phyloP scores from a whole-genome alignment of 768 basidiomycete genomes.

The Kwoniella botswanensis region DNA sequence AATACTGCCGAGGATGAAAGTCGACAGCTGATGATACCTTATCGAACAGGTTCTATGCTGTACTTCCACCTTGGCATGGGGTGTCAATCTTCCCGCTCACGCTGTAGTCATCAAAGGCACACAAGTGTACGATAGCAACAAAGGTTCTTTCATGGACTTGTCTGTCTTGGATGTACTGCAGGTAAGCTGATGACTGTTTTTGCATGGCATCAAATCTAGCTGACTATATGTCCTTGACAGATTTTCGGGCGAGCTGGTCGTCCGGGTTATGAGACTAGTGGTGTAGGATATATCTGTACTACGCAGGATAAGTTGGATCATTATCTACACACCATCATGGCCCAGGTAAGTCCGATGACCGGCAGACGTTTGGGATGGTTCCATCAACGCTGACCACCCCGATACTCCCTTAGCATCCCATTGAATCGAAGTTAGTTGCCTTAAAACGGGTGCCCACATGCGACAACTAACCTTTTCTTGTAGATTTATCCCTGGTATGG shows the following conservation, averaged over 20 bases:
- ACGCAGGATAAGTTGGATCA: conserved; percentile 89
- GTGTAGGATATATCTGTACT: conserved; percentile 96
- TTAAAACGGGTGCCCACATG: no score
- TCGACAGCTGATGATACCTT: no score
- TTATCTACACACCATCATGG: conserved; percentile 83
- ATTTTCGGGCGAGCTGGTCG: conserved; percentile 94
- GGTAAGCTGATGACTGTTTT: conserved; percentile 28
- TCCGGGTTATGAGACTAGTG: conserved; percentile 72
- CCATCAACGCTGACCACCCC: no score
- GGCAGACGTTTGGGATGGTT: no score
- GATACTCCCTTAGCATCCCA: conserved; percentile 69
- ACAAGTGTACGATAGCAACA: conserved; percentile 88
- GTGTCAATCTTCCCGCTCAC: conserved; percentile 97
- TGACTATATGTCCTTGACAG: conserved; percentile 56
- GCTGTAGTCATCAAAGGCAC: conserved; percentile 98
- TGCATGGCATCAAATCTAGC: not conserved
- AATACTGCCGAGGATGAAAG: no score
- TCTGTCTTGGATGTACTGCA: conserved; percentile 91
- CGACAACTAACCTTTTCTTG: not conserved
- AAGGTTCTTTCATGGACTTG: conserved; percentile 88
- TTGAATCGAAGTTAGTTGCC: conserved; percentile 83
- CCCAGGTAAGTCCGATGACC: conserved; percentile 66
- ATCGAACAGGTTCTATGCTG: conserved; percentile 83
- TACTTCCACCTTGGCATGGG: conserved; percentile 98
- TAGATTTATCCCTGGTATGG: conserved; percentile 79